Percentiles rank a stretch among this genome's conserved stretches.
Evolutionary conservation across 1,284 basidiomycete species (phyloP).

Genomic region (Pseudozyma hubeiensis): DNA sequence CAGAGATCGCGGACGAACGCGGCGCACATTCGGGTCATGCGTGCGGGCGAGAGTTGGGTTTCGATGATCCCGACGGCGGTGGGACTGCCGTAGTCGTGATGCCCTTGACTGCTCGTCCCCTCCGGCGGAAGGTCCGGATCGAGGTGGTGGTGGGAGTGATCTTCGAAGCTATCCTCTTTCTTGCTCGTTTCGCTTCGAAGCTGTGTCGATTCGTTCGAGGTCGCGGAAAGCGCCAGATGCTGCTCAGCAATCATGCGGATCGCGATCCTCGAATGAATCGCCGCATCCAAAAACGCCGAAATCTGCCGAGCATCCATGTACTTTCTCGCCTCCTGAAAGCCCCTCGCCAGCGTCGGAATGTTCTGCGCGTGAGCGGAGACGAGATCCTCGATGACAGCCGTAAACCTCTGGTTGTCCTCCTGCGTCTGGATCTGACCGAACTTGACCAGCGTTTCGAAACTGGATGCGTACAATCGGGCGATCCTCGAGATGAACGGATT

Average conservation of each 20-base stretch:
- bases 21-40: slow-evolving; percentile 69
- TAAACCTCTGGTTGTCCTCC: slow-evolving; percentile 79
- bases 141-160: slow-evolving; percentile 23
- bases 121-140: slow-evolving; percentile 42
- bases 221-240: slow-evolving; percentile 78
- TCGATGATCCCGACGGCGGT: slow-evolving; percentile 65
- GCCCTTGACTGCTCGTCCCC: slow-evolving; percentile 20
- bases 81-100: slow-evolving; percentile 48
- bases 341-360: slow-evolving; percentile 87
- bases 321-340: slow-evolving; percentile 85
- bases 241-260: slow-evolving; percentile 91
- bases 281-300: slow-evolving; percentile 81
- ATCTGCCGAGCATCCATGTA: slow-evolving; percentile 85
- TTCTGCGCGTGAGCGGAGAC: slow-evolving; percentile 85
- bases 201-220: slow-evolving; percentile 19
- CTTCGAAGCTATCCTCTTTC: slow-evolving; percentile 14
- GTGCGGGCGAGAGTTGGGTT: slow-evolving; percentile 67
- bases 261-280: slow-evolving; percentile 86
- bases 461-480: slow-evolving; percentile 79
- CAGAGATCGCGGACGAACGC: slow-evolving; percentile 84
- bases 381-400: slow-evolving; percentile 77
- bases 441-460: slow-evolving; percentile 79
- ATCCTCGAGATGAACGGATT: slow-evolving; percentile 86
- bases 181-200: neutral
- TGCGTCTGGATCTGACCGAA: slow-evolving; percentile 76